These are phyloP conservation scores for Prunus salicina DNA, from an alignment of 306 rosid species.

Conservation along the genomic window DNA sequence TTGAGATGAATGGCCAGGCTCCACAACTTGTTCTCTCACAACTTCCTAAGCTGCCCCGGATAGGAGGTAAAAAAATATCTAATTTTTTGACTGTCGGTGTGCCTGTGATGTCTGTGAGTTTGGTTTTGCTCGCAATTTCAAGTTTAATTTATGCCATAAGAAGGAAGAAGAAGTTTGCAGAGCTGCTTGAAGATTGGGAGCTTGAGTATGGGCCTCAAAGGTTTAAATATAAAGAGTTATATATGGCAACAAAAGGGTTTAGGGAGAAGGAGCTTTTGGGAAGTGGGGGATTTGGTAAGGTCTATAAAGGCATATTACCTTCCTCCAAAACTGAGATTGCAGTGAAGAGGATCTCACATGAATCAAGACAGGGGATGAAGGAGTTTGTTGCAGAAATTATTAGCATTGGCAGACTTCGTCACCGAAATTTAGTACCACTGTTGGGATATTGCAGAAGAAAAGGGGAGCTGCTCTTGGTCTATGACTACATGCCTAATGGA, in stretches of 20 bases:
- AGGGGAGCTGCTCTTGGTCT: slow-evolving; percentile 37
- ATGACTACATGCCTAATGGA: slow-evolving; percentile 36
- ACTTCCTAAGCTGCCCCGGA: slow-evolving; percentile 18
- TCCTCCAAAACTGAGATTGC: slow-evolving; percentile 32
- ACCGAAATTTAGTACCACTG: slow-evolving; percentile 31
- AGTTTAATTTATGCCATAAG: slow-evolving; percentile 21
- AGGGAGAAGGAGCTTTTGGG: slow-evolving; percentile 32
- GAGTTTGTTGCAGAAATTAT: slow-evolving; percentile 37
- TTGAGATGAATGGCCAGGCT: slow-evolving; percentile 29
- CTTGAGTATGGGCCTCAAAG: slow-evolving; percentile 29
- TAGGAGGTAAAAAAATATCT: slow-evolving; percentile 16
- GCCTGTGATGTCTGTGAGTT: slow-evolving; percentile 27
- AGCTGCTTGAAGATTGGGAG: slow-evolving; percentile 40
- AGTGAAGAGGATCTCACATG: slow-evolving; percentile 28
- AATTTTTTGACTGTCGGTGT: slow-evolving; percentile 17
- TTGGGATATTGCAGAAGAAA: slow-evolving; percentile 38
- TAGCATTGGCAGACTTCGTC: slow-evolving; percentile 29
- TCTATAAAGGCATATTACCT: slow-evolving; percentile 32
- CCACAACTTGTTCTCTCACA: slow-evolving; percentile 17
- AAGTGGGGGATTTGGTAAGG: slow-evolving; percentile 35
- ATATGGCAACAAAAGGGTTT: slow-evolving; percentile 38
- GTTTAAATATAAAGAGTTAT: slow-evolving; percentile 25
- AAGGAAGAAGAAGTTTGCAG: slow-evolving; percentile 20
- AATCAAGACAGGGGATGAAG: slow-evolving; percentile 38
- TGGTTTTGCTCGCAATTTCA: slow-evolving; percentile 12